Percentiles rank a stretch among this genome's conserved stretches.
Evolutionary conservation across 495 filamentous ascomycete genomes (phyloP).

Genomic region (Tuber magnatum): DNA sequence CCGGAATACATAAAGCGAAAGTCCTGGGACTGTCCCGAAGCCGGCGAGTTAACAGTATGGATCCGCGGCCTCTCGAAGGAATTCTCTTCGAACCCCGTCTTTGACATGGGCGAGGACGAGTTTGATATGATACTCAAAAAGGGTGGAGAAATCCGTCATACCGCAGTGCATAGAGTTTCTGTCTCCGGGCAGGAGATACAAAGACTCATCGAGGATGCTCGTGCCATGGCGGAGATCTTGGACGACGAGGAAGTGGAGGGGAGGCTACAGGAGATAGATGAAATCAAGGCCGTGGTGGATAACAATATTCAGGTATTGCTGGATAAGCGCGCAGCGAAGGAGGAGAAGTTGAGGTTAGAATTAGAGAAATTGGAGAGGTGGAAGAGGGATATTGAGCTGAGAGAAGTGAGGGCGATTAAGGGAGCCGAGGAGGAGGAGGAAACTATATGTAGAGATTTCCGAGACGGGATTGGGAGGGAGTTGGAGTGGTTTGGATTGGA

Average conservation of each 20-base stretch:
- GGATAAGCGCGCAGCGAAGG: slow-evolving; percentile 24
- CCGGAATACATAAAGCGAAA: slow-evolving; percentile 23
- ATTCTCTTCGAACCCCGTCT: slow-evolving; percentile 19
- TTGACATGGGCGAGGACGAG: slow-evolving; percentile 21
- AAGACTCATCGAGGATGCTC: slow-evolving; percentile 22
- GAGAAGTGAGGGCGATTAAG: slow-evolving; percentile 15
- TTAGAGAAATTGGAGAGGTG: slow-evolving; percentile 29
- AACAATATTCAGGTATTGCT: slow-evolving; percentile 14
- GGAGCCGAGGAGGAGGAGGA: slow-evolving; percentile 26
- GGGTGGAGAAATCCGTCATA: slow-evolving; percentile 27
- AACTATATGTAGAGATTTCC: slow-evolving; percentile 37
- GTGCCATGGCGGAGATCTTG: slow-evolving; percentile 12
- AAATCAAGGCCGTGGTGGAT: slow-evolving; percentile 22
- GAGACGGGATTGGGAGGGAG: slow-evolving; percentile 38
- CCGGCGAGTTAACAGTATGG: slow-evolving; percentile 31
- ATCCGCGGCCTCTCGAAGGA: slow-evolving; percentile 23
- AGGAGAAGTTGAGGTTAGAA: slow-evolving; percentile 25
- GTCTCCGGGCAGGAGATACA: slow-evolving; percentile 31
- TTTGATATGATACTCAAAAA: slow-evolving; percentile 19
- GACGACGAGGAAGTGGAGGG: slow-evolving; percentile 10
- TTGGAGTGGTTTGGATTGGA: slow-evolving; percentile 35
- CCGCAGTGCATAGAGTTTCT: slow-evolving; percentile 30
- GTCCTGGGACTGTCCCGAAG: slow-evolving; percentile 31
- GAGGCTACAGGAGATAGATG: slow-evolving; percentile 12
- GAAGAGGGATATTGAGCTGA: slow-evolving; percentile 28